Evolutionary conservation across 805 yeast genomes (phyloP).

Genomic region (Myxozyma melibiosi): DNA sequence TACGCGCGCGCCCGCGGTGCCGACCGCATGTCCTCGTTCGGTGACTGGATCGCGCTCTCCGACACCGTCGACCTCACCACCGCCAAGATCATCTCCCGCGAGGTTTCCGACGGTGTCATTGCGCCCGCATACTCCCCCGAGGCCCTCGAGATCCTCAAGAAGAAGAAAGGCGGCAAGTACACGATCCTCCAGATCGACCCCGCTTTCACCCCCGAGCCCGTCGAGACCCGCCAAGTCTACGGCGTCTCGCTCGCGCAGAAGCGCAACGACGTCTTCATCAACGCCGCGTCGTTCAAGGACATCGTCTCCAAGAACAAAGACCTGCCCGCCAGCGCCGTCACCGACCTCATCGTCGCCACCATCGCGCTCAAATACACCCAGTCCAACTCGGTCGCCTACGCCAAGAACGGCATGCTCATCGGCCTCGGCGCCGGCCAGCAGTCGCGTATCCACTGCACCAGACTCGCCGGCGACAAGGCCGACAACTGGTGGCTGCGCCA

Average conservation of each 20-base stretch:
- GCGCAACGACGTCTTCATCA: slow-evolving; percentile 96
- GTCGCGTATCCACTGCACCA: slow-evolving; percentile 98
- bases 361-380: slow-evolving; percentile 97
- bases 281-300: slow-evolving; percentile 86
- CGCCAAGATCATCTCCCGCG: slow-evolving; percentile 94
- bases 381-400: slow-evolving; percentile 97
- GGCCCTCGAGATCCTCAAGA: slow-evolving; percentile 83
- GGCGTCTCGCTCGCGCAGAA: slow-evolving; percentile 95
- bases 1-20: slow-evolving; percentile 99
- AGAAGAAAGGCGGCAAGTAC: slow-evolving; percentile 97
- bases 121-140: slow-evolving; percentile 96
- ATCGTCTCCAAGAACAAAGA: slow-evolving; percentile 84
- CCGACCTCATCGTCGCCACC: slow-evolving; percentile 96
- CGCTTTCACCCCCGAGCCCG: slow-evolving; percentile 74
- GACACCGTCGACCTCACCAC: slow-evolving; percentile 96
- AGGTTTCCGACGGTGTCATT: slow-evolving; percentile 97
- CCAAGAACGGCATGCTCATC: slow-evolving; percentile 98
- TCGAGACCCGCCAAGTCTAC: slow-evolving; percentile 92
- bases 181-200: slow-evolving; percentile 96
- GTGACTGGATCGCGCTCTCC: slow-evolving; percentile 96
- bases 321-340: slow-evolving; percentile 86
- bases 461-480: slow-evolving; percentile 99
- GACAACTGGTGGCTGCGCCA: slow-evolving; percentile 99
- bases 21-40: slow-evolving; percentile 98
- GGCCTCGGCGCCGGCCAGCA: slow-evolving; percentile 99